Conservation (phyloP, 2,329 filamentous ascomycete genomes). For the Colletotrichum chlorophyti region DNA sequence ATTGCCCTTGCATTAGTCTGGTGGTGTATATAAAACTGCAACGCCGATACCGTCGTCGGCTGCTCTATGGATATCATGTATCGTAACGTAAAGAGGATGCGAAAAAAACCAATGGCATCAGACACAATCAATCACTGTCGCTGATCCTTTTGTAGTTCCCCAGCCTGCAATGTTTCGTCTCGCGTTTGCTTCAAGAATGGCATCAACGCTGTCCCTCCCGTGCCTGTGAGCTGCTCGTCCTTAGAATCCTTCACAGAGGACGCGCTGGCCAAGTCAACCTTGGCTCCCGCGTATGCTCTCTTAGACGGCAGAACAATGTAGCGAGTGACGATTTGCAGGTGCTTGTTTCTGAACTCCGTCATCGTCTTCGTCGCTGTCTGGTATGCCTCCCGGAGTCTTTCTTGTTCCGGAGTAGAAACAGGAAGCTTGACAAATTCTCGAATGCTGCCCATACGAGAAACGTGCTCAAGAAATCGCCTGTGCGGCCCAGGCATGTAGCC, state of each 20-base stretch:
- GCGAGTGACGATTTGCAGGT: constrained; percentile 87
- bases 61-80: constrained; percentile 13
- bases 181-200: constrained; percentile 89
- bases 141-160: constrained; percentile 32
- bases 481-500: constrained; percentile 91
- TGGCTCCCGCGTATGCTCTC: constrained; percentile 39
- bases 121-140: neutral
- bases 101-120: too few species aligned
- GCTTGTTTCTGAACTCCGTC: constrained; percentile 78
- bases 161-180: constrained; percentile 73
- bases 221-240: constrained; percentile 72
- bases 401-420: constrained; percentile 60
- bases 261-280: constrained; percentile 49
- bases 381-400: constrained; percentile 57
- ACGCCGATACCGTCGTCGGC: neutral
- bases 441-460: constrained; percentile 76
- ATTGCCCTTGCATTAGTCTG: constrained; percentile 16
- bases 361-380: constrained; percentile 79
- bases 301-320: constrained; percentile 86
- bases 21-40: neutral
- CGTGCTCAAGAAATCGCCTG: constrained; percentile 76
- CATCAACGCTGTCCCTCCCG: constrained; percentile 85
- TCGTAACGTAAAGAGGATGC: too few species aligned
- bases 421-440: constrained; percentile 67
- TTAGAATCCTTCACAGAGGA: constrained; percentile 46